Conservation (phyloP, 2,329 filamentous ascomycete species). For the Fusarium metavorans region DNA sequence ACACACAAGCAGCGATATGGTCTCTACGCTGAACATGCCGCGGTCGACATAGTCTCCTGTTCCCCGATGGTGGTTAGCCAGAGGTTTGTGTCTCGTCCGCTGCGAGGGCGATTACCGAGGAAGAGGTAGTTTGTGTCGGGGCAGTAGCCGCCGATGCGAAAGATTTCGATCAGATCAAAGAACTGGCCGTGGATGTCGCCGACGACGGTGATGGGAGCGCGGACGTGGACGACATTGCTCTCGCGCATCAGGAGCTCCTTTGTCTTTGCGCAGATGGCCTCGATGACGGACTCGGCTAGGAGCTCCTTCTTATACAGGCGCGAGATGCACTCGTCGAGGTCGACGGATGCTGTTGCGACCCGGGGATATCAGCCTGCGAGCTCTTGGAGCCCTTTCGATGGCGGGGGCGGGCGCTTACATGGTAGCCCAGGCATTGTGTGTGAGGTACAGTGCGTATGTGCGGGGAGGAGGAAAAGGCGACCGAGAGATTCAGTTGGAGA, state of each 20-base stretch:
- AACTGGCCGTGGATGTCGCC: constrained; percentile 99
- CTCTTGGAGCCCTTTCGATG: constrained; percentile 3
- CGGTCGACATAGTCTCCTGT: constrained; percentile 97
- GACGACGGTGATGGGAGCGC: constrained; percentile 94
- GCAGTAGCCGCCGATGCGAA: constrained; percentile 96
- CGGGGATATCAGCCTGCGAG: constrained; percentile 27
- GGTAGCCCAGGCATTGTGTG: constrained; percentile 68
- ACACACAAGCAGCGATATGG: constrained; percentile 96
- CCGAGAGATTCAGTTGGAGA: constrained; percentile 14
- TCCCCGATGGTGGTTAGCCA: constrained; percentile 22
- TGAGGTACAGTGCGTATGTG: constrained; percentile 8
- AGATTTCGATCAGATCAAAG: constrained; percentile 99
- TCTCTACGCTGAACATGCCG: constrained; percentile 98
- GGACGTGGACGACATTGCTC: constrained; percentile 98
- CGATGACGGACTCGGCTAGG: constrained; percentile 96
- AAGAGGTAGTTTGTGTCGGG: constrained; percentile 99
- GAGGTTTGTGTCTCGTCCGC: background rate
- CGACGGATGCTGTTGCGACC: constrained; percentile 80
- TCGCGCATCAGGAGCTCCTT: constrained; percentile 99
- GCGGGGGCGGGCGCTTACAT: constrained; percentile 54
- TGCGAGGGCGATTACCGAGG: constrained; percentile 70
- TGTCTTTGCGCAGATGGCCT: constrained; percentile 98
- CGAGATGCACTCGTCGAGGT: constrained; percentile 98
- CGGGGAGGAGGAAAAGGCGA: constrained; percentile 4
- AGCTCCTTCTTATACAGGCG: constrained; percentile 97